A percentile compares a stretch with the other conserved stretches of the same genome.
phyloP scores from a whole-genome alignment of 208 protist genomes.

The Trichomonas tenax region DNA sequence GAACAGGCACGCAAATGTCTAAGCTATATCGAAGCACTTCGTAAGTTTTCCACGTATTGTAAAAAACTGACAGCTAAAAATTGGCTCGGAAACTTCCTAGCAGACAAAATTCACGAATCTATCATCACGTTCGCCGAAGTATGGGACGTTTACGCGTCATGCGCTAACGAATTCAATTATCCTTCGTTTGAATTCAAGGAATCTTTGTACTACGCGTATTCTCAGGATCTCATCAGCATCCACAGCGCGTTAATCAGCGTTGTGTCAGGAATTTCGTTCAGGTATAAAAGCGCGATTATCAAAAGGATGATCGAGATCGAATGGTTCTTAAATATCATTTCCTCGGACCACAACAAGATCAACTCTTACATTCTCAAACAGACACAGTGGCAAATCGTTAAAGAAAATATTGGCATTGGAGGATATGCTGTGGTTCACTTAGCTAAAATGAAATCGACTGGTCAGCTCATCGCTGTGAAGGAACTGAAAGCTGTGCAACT shows the following conservation, averaged over 20 bases:
- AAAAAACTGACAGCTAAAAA: neutral
- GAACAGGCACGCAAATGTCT: neutral
- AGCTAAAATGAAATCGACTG: neutral
- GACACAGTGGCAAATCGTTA: neutral
- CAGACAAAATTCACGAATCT: neutral
- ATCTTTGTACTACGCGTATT: neutral
- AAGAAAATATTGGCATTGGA: neutral
- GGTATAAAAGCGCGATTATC: neutral
- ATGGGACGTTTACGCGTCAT: neutral
- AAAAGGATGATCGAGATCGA: neutral
- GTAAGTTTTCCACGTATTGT: neutral
- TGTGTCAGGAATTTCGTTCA: neutral
- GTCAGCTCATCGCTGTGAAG: neutral
- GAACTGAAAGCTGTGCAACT: neutral
- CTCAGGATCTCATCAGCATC: neutral
- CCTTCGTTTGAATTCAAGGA: neutral
- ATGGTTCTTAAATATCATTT: neutral
- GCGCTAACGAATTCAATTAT: neutral
- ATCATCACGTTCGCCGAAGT: neutral
- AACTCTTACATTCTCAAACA: neutral
- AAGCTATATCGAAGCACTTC: neutral
- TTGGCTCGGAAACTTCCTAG: neutral
- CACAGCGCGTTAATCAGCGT: neutral
- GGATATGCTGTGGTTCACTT: neutral
- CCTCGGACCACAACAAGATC: neutral